Conservation (phyloP, 768 basidiomycete genomes). For the Termitomyces sp. region DNA sequence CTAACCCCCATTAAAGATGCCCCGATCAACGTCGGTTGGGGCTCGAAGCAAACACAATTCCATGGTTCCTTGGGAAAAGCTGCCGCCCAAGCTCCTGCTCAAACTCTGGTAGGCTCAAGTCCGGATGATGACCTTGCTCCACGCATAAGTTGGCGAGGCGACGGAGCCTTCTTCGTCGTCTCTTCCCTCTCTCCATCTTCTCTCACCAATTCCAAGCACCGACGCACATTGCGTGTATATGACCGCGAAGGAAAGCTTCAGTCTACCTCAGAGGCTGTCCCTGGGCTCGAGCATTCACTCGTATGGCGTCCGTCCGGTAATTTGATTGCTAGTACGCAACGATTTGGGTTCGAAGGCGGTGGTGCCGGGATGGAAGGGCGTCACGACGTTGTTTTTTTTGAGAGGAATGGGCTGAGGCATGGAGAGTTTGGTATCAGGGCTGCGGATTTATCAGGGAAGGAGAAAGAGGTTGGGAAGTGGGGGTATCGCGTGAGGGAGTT, state of each 20-base stretch:
- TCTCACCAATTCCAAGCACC: constrained; percentile 21
- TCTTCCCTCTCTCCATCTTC: constrained; percentile 56
- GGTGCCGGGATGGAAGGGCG: constrained; percentile 58
- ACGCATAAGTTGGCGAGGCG: constrained; percentile 90
- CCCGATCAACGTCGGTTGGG: constrained; percentile 97
- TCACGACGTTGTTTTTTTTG: constrained; percentile 91
- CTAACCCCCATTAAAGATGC: constrained; percentile 45
- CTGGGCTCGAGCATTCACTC: constrained; percentile 74
- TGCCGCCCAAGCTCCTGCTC: constrained; percentile 53
- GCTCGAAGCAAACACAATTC: constrained; percentile 94
- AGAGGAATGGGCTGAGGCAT: constrained; percentile 89
- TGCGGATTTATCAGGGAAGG: constrained; percentile 24
- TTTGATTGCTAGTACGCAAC: constrained; percentile 74
- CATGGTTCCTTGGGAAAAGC: constrained; percentile 92
- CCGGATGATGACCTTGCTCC: constrained; percentile 69
- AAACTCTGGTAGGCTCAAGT: constrained; percentile 40
- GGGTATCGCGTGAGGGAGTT: constrained; percentile 73
- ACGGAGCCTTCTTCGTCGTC: constrained; percentile 83
- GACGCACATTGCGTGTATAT: constrained; percentile 69
- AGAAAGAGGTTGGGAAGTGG: constrained; percentile 39
- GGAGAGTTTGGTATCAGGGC: constrained; percentile 73
- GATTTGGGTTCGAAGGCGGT: constrained; percentile 74
- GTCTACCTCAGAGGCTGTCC: constrained; percentile 77
- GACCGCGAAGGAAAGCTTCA: constrained; percentile 69
- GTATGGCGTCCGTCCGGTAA: constrained; percentile 90